These are phyloP conservation scores for Aureobasidium sp. DNA, from an alignment of 2,329 filamentous ascomycete genomes.

Conservation along the genomic window DNA sequence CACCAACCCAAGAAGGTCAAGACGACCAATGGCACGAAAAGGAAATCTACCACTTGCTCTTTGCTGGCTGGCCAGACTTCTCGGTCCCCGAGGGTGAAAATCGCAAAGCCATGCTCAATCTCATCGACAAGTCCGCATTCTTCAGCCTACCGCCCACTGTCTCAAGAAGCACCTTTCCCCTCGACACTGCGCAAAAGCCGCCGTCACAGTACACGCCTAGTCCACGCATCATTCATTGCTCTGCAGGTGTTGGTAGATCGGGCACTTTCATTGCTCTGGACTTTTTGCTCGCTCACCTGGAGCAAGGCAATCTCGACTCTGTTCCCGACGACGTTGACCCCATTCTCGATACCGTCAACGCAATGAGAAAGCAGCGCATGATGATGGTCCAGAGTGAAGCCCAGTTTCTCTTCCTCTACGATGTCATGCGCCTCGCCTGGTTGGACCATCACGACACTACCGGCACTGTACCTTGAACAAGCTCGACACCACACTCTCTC, in stretches of 20 bases:
- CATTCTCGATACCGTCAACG: conserved; percentile 71
- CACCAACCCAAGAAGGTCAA: conserved; percentile 30
- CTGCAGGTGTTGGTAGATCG: conserved; percentile 86
- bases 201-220: conserved; percentile 36
- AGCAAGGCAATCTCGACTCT: conserved; percentile 59
- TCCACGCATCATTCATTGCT: conserved; percentile 66
- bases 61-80: conserved; percentile 85
- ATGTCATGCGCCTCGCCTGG: conserved; percentile 71
- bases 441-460: not conserved
- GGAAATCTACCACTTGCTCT: conserved; percentile 76
- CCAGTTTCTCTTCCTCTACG: conserved; percentile 85
- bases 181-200: not conserved
- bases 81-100: conserved; percentile 67
- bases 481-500: not conserved
- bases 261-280: conserved; percentile 97
- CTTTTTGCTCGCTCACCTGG: conserved; percentile 76
- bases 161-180: not conserved
- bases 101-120: conserved; percentile 58
- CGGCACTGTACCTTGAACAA: not conserved
- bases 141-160: conserved; percentile 42
- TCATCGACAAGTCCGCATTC: conserved; percentile 60
- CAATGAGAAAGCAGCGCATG: conserved; percentile 76
- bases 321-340: conserved; percentile 53
- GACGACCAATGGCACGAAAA: conserved; percentile 46
- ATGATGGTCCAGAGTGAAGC: conserved; percentile 90